Evolutionary conservation across 139 green algal genomes (phyloP), one percentile per base, ranked within the genome.

Genomic region (Tetradesmus lagerheimii): DNA sequence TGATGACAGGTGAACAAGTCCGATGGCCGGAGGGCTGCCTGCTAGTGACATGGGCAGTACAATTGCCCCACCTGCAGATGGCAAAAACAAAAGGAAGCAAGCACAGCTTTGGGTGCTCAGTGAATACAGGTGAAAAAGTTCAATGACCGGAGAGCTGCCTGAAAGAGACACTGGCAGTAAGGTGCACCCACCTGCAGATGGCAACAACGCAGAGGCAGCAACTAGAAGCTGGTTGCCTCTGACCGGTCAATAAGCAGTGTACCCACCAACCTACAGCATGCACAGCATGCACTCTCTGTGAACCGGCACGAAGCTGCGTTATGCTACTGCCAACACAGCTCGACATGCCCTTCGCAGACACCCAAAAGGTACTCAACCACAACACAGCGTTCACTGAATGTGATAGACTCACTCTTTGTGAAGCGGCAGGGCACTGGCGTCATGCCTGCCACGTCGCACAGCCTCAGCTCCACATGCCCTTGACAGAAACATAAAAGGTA

Each of bases 331-430:
- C 47, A 76, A 79, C 35, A 80, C 37, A 88, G 83, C 20, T 88
- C 83, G 15, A 79, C 37, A 79, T 88, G 83, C 3, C 83, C 62
- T 47, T 4, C 8, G 8, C 4, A 4, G 5, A 50, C 4, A 50
- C 43, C 4, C 4, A n/a, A n/a, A n/a, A n/a, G n/a, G n/a, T n/a
- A n/a, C n/a, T n/a, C n/a, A n/a, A n/a, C n/a, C n/a, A n/a, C n/a
- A n/a, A n/a, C 8, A 74, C 1, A 74, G 62, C 62, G 29, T 5
- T 16, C n/a, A 78, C n/a, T n/a, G n/a, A n/a, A n/a, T n/a, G n/a
- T n/a, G n/a, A n/a, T n/a, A n/a, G n/a, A n/a, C 81, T 78, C 81
- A 87, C 81, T 87, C 37, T 77, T 87, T 38, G 50, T 86, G 80
- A 75, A 50, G 29, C 50, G 76, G 16, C 47, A 76, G 20, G 80